Evolutionary conservation across 352 stramenopile species (phyloP).

Genomic region (Phytophthora pini): DNA sequence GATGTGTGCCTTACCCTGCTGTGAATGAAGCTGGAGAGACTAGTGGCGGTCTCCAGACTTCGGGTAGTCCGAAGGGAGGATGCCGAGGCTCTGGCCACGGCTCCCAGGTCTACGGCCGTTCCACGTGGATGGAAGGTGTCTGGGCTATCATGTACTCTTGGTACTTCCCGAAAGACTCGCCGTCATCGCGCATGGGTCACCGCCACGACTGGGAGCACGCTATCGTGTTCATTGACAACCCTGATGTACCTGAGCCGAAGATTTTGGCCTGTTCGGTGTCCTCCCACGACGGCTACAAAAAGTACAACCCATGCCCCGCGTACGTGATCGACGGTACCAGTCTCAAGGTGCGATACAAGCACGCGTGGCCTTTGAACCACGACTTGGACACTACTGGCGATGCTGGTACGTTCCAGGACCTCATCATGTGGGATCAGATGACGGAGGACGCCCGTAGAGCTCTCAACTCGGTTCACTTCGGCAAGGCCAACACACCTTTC

Average conservation of each 20-base stretch:
- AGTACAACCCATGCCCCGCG: slow-evolving; percentile 5
- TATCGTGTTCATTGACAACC: slow-evolving; percentile 16
- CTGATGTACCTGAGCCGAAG: background rate
- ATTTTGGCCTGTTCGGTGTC: slow-evolving; percentile 9
- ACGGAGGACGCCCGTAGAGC: slow-evolving; percentile 1
- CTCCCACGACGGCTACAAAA: slow-evolving; percentile 9
- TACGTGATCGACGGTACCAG: slow-evolving; percentile 3
- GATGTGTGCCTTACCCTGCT: slow-evolving; percentile 4
- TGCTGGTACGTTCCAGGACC: slow-evolving; percentile 12
- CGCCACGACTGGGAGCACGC: slow-evolving; percentile 13
- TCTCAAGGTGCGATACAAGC: slow-evolving; percentile 8
- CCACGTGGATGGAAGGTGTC: slow-evolving; percentile 6
- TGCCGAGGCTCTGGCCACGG: slow-evolving; percentile 10
- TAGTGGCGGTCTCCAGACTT: slow-evolving; percentile 4
- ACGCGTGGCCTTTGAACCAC: slow-evolving; percentile 4
- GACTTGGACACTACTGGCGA: slow-evolving; percentile 9
- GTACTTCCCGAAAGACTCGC: slow-evolving; percentile 10
- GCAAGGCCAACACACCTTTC: slow-evolving; percentile 8
- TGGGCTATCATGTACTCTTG: slow-evolving; percentile 14
- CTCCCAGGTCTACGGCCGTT: slow-evolving; percentile 7
- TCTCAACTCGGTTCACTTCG: slow-evolving; percentile 2
- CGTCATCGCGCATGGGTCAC: slow-evolving; percentile 7
- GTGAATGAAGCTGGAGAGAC: slow-evolving; percentile 3
- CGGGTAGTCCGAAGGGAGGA: background rate
- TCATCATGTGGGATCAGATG: slow-evolving; percentile 15